A percentile compares a stretch with the other conserved stretches of the same genome.
Conservation (phyloP, 2,329 filamentous ascomycete genomes). For the Sporothrix dimorphospora region DNA sequence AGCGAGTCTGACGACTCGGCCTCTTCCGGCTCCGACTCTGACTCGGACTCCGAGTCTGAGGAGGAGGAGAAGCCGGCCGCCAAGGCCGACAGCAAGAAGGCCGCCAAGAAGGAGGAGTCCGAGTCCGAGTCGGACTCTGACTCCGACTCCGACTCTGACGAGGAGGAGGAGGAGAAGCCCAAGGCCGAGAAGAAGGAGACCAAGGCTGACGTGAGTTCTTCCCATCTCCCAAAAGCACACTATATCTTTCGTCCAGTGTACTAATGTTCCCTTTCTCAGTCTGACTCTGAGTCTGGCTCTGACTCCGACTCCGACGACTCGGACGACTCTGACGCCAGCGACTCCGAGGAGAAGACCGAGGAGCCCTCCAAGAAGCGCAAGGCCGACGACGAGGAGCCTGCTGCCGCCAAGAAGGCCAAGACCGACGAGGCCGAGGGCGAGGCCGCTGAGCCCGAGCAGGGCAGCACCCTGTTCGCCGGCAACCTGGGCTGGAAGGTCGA, state of each 20-base stretch:
- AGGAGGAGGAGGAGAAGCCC: slow-evolving; percentile 38
- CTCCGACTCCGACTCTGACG: slow-evolving; percentile 36
- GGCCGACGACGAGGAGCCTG: slow-evolving; percentile 57
- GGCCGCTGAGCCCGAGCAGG: slow-evolving; percentile 17
- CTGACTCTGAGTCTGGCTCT: slow-evolving; percentile 37
- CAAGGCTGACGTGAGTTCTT: slow-evolving; percentile 27
- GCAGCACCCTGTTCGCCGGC: slow-evolving; percentile 79
- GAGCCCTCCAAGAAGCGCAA: slow-evolving; percentile 68
- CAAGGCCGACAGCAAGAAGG: slow-evolving; percentile 33
- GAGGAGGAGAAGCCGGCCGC: slow-evolving; percentile 35
- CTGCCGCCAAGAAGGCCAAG: slow-evolving; percentile 70
- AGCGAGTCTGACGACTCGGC: slow-evolving; percentile 40
- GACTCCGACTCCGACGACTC: slow-evolving; percentile 38
- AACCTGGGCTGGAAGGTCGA: slow-evolving; percentile 91
- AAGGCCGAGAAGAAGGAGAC: slow-evolving; percentile 48
- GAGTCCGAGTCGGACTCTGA: slow-evolving; percentile 26
- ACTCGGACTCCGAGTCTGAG: slow-evolving; percentile 42
- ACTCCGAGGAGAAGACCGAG: slow-evolving; percentile 49
- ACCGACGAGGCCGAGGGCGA: slow-evolving; percentile 51
- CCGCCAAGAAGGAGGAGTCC: slow-evolving; percentile 33
- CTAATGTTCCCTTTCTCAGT: neutral
- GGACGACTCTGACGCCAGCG: slow-evolving; percentile 37
- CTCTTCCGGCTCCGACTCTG: slow-evolving; percentile 35
- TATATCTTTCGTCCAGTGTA: neutral
- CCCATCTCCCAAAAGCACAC: neutral